A percentile compares a stretch with the other conserved stretches of the same genome.
These are phyloP conservation scores for Colletotrichum musicola DNA, from an alignment of 2,329 filamentous ascomycete genomes.

Conservation along the genomic window DNA sequence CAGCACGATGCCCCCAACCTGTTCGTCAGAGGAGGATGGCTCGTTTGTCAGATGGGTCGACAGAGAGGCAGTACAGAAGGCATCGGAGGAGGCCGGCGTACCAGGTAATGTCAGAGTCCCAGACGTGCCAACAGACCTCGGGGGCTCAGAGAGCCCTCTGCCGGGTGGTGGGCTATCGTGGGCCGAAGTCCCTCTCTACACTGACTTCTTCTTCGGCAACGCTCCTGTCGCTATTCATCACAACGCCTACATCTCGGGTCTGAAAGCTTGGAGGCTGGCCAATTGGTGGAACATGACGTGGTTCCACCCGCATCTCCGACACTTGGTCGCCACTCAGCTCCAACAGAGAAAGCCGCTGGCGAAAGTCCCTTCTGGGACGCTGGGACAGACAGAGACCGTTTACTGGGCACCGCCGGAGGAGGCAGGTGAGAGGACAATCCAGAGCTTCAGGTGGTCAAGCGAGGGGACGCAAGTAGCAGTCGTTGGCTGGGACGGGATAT, in stretches of 20 bases:
- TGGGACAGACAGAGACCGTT: constrained; percentile 25
- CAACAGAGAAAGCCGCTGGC: constrained; percentile 42
- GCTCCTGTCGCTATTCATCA: constrained; percentile 53
- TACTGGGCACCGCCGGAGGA: constrained; percentile 44
- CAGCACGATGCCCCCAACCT: constrained; percentile 51
- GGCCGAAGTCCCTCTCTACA: constrained; percentile 50
- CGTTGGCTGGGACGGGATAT: no score
- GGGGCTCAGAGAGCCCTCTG: constrained; percentile 33
- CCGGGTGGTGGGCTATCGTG: constrained; percentile 40
- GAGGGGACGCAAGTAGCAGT: no score
- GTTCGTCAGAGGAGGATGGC: constrained; percentile 53
- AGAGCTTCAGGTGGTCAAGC: no score
- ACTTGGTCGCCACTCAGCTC: constrained; percentile 45
- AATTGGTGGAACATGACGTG: constrained; percentile 54
- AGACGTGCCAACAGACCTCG: constrained; percentile 46
- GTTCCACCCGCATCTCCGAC: constrained; percentile 50
- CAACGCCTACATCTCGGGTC: constrained; percentile 50
- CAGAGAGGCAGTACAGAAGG: constrained; percentile 39
- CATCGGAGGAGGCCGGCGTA: constrained; percentile 48
- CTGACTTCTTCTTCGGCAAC: constrained; percentile 52
- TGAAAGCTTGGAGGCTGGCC: constrained; percentile 48
- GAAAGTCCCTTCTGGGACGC: constrained; percentile 26
- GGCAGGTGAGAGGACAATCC: constrained; percentile 12
- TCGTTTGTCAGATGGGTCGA: constrained; percentile 49
- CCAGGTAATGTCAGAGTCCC: constrained; percentile 46